Conservation (phyloP, 2,329 filamentous ascomycete species). For the Periglandula ipomoeae region DNA sequence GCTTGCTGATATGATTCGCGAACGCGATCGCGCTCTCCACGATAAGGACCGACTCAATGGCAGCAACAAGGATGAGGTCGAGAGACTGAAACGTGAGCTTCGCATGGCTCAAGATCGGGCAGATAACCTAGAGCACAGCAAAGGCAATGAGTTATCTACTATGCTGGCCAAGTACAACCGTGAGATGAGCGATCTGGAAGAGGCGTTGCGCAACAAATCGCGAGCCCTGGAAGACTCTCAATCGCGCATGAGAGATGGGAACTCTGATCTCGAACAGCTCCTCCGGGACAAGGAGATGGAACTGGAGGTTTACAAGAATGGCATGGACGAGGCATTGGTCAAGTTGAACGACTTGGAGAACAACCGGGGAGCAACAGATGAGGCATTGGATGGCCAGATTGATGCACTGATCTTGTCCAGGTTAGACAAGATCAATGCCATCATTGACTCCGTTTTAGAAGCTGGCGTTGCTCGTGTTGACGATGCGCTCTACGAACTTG, state of each 20-base stretch:
- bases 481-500: slow-evolving; percentile 91
- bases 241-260: slow-evolving; percentile 67
- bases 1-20: slow-evolving; percentile 94
- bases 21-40: slow-evolving; percentile 85
- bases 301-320: slow-evolving; percentile 94
- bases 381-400: slow-evolving; percentile 80
- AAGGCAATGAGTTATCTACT: slow-evolving; percentile 88
- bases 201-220: slow-evolving; percentile 81
- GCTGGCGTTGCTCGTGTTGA: slow-evolving; percentile 89
- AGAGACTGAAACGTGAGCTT: slow-evolving; percentile 89
- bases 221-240: slow-evolving; percentile 78
- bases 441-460: slow-evolving; percentile 94
- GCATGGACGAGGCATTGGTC: slow-evolving; percentile 91
- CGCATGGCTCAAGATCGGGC: slow-evolving; percentile 85
- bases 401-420: slow-evolving; percentile 81
- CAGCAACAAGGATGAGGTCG: slow-evolving; percentile 82
- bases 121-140: slow-evolving; percentile 84
- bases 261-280: slow-evolving; percentile 74
- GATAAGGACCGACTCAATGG: slow-evolving; percentile 85
- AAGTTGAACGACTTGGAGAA: slow-evolving; percentile 83
- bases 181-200: slow-evolving; percentile 93
- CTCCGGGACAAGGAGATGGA: slow-evolving; percentile 95
- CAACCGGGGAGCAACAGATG: slow-evolving; percentile 65
- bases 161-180: slow-evolving; percentile 95
- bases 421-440: slow-evolving; percentile 88